Conservation (phyloP, 139 green algal genomes). For the Chlorella vulgaris region DNA sequence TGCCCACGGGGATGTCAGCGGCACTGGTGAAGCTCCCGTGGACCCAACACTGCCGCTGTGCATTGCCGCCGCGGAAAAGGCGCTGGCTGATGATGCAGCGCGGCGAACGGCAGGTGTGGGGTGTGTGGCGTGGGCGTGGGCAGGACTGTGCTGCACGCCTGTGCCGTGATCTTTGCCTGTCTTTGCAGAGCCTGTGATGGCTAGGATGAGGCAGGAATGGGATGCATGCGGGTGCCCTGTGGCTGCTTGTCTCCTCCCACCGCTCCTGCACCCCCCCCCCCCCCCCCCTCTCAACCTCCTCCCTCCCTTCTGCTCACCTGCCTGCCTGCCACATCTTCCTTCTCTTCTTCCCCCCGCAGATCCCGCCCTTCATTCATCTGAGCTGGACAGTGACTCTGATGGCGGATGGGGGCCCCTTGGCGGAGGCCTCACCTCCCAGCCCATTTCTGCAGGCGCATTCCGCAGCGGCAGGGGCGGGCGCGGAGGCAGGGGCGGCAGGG, state of each 20-base stretch:
- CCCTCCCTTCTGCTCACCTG: too few species aligned
- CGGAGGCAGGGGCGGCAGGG: background rate
- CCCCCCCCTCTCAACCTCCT: too few species aligned
- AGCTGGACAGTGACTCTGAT: conserved; percentile 69
- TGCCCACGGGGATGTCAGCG: conserved; percentile 47
- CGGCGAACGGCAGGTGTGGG: background rate
- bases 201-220: too few species aligned
- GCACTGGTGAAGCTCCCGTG: conserved; percentile 7
- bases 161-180: too few species aligned
- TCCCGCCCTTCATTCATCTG: conserved; percentile 1
- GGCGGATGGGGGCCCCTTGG: conserved; percentile 58
- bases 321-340: too few species aligned
- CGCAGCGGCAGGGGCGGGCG: conserved; percentile 21
- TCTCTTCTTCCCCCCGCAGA: background rate
- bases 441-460: background rate
- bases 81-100: conserved; percentile 19
- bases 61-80: conserved; percentile 64
- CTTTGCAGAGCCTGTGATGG: too few species aligned
- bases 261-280: too few species aligned
- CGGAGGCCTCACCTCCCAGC: background rate
- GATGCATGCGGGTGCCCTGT: too few species aligned
- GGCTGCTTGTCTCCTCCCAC: too few species aligned
- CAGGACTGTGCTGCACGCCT: too few species aligned
- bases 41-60: conserved; percentile 52
- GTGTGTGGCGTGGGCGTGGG: background rate